A percentile compares a stretch with the other conserved stretches of the same genome.
Evolutionary conservation across 2,329 filamentous ascomycete genomes (phyloP).

Genomic region (Mycocentrospora acerina): DNA sequence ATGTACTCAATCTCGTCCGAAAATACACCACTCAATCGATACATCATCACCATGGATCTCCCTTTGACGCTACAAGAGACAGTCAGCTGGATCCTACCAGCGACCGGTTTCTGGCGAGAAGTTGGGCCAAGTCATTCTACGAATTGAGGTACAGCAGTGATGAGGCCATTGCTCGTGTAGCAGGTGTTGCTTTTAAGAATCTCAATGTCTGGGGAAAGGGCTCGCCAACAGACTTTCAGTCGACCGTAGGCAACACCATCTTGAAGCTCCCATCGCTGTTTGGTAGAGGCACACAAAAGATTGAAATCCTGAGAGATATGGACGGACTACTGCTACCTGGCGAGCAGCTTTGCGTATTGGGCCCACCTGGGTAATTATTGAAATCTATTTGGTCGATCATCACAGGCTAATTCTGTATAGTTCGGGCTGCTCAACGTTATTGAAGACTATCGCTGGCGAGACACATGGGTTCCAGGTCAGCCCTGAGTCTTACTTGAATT

Average conservation of each 20-base stretch:
- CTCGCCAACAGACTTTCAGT: slow-evolving; percentile 66
- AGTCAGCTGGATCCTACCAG: slow-evolving; percentile 46
- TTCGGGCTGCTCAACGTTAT: slow-evolving; percentile 73
- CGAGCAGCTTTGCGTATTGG: slow-evolving; percentile 72
- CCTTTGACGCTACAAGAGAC: slow-evolving; percentile 36
- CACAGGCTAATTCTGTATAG: slow-evolving; percentile 10
- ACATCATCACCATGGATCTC: slow-evolving; percentile 35
- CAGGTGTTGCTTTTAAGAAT: slow-evolving; percentile 65
- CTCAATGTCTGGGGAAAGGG: slow-evolving; percentile 68
- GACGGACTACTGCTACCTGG: slow-evolving; percentile 68
- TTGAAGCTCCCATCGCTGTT: slow-evolving; percentile 58
- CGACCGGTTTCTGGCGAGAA: slow-evolving; percentile 44
- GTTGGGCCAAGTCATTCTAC: slow-evolving; percentile 50
- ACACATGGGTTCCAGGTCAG: slow-evolving; percentile 76
- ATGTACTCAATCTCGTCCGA: slow-evolving; percentile 39
- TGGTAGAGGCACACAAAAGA: slow-evolving; percentile 51
- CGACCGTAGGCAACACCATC: slow-evolving; percentile 64
- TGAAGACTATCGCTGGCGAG: slow-evolving; percentile 81
- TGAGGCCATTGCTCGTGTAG: slow-evolving; percentile 55
- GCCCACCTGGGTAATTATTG: slow-evolving; percentile 56
- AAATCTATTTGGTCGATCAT: background rate
- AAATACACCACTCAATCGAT: slow-evolving; percentile 41
- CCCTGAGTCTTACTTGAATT: slow-evolving; percentile 72
- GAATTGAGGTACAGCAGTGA: slow-evolving; percentile 44
- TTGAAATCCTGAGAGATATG: slow-evolving; percentile 67